These are phyloP conservation scores for Termitomyces sp. DNA, from an alignment of 768 basidiomycete genomes.

Conservation along the genomic window DNA sequence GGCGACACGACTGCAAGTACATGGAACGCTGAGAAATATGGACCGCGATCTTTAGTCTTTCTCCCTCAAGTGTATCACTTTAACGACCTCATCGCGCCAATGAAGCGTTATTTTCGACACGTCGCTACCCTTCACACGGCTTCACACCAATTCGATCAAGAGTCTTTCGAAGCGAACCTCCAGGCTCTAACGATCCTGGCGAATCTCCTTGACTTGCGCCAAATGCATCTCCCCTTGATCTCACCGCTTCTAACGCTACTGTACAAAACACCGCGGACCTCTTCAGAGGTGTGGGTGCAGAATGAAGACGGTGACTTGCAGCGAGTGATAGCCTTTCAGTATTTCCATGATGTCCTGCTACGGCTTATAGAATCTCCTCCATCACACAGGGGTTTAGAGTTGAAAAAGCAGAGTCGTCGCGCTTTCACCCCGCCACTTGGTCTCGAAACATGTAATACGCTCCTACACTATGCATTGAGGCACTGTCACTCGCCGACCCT, in stretches of 20 bases:
- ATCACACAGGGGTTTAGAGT: neutral
- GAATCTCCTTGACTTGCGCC: conserved; percentile 40
- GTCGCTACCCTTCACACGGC: neutral
- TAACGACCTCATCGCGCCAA: neutral
- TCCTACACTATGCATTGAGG: conserved; percentile 62
- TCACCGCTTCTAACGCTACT: conserved; percentile 40
- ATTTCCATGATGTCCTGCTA: conserved; percentile 42
- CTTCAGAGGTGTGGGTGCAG: conserved; percentile 32
- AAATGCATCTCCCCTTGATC: conserved; percentile 39
- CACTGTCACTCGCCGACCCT: conserved; percentile 46
- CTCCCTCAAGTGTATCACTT: neutral
- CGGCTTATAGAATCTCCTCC: conserved; percentile 33
- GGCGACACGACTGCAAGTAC: conserved; percentile 6
- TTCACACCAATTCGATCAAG: conserved; percentile 5
- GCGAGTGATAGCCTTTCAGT: conserved; percentile 34
- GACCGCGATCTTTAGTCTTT: conserved; percentile 3
- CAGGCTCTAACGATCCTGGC: conserved; percentile 62
- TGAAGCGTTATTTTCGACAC: neutral
- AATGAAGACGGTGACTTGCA: conserved; percentile 17
- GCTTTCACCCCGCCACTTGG: conserved; percentile 14
- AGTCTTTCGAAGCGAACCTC: conserved; percentile 29
- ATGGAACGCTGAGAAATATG: conserved; percentile 8
- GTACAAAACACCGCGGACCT: conserved; percentile 36
- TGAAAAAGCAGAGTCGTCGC: neutral
- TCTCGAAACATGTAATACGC: conserved; percentile 42